Conservation (phyloP, 2,329 filamentous ascomycete genomes). For the Dryadomyces sulphureus region DNA sequence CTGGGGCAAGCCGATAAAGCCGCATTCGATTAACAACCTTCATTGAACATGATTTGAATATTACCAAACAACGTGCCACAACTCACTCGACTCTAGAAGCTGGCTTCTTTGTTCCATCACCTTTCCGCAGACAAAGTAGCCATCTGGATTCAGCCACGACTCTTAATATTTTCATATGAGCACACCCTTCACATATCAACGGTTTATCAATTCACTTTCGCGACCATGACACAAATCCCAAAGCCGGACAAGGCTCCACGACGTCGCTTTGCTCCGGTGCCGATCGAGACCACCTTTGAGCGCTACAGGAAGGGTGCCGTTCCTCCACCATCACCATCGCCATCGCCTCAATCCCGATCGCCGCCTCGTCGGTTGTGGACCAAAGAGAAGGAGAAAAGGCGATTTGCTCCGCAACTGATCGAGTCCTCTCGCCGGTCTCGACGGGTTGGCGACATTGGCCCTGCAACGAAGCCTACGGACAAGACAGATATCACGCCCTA, state of each 20-base stretch:
- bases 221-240: conserved; percentile 1
- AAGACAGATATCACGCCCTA: conserved; percentile 59
- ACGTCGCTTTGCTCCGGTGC: conserved; percentile 51
- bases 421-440: conserved; percentile 63
- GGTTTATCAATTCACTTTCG: too few relatives aligned
- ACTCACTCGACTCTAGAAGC: background rate
- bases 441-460: conserved; percentile 47
- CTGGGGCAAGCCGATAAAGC: background rate
- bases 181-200: too few relatives aligned
- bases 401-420: conserved; percentile 66
- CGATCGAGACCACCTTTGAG: conserved; percentile 57
- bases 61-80: background rate
- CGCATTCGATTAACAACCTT: background rate
- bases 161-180: too few relatives aligned
- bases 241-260: conserved; percentile 4
- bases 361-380: conserved; percentile 9
- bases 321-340: conserved; percentile 40
- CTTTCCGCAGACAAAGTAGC: too few relatives aligned
- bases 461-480: conserved; percentile 48
- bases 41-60: background rate
- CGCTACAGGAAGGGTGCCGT: conserved; percentile 36
- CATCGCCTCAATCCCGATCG: conserved; percentile 19
- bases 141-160: too few relatives aligned
- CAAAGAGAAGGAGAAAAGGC: conserved; percentile 13
- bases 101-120: background rate